Conservation (phyloP, 2,329 filamentous ascomycete species). For the Monilinia polystroma region DNA sequence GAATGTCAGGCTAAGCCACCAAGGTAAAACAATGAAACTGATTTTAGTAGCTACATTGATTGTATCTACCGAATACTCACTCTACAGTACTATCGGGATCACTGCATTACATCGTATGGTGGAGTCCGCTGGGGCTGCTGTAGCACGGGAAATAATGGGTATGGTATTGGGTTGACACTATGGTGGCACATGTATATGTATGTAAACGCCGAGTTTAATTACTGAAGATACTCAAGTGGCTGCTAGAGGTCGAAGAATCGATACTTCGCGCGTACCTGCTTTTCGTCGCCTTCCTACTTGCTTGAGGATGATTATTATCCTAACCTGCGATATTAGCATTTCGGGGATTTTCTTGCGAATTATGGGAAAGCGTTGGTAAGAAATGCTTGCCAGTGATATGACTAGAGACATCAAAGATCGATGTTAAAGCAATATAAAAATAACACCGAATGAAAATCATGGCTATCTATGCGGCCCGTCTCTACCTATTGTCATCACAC, state of each 20-base stretch:
- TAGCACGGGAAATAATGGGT: conserved; percentile 1
- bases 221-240: conserved; percentile 9
- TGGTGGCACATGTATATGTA: conserved; percentile 3
- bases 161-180: background rate
- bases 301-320: background rate
- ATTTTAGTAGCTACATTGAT: background rate
- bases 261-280: conserved; percentile 17
- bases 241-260: background rate
- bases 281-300: background rate
- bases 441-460: background rate
- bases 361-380: conserved; percentile 20
- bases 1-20: background rate
- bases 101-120: conserved; percentile 15
- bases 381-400: background rate
- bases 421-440: background rate
- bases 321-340: background rate
- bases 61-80: conserved; percentile 12
- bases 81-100: conserved; percentile 16
- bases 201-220: conserved; percentile 21
- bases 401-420: no score
- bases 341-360: conserved; percentile 22
- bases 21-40: background rate
- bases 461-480: conserved; percentile 9
- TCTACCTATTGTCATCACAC: conserved; percentile 2
- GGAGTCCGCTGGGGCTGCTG: background rate